A percentile compares a stretch with the other conserved stretches of the same genome.
Evolutionary conservation across 768 basidiomycete species (phyloP).

Genomic region (Amanita pseudoporphyria): DNA sequence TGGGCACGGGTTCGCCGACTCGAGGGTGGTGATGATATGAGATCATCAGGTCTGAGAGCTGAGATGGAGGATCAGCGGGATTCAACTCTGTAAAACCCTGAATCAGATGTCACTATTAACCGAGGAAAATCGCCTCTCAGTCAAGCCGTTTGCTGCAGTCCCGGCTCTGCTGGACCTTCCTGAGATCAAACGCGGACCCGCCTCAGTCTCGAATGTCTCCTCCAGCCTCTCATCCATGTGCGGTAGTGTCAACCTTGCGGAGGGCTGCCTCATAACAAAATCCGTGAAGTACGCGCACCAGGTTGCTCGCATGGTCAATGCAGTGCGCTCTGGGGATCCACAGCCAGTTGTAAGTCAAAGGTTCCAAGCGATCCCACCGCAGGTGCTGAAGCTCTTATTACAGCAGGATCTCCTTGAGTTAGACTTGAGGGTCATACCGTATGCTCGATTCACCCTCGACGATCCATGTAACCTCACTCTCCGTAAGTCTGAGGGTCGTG

Average conservation of each 20-base stretch:
- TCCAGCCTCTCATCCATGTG: constrained; percentile 1
- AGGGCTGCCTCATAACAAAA: constrained; percentile 15
- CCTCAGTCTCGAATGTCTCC: constrained; percentile 12
- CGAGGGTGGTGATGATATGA: too few relatives aligned
- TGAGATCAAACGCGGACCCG: constrained; percentile 10
- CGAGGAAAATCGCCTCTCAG: constrained; percentile 7
- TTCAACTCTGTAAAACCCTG: too few relatives aligned
- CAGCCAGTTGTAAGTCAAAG: constrained; percentile 8
- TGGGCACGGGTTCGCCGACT: too few relatives aligned
- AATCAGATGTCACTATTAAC: constrained; percentile 11
- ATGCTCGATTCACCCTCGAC: constrained; percentile 11
- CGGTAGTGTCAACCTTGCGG: constrained; percentile 9
- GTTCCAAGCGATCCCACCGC: constrained; percentile 4
- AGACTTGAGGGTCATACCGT: constrained; percentile 9
- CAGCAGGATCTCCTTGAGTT: constrained; percentile 10
- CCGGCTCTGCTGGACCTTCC: constrained; percentile 12
- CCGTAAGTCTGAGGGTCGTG: constrained; percentile 11
- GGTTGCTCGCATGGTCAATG: constrained; percentile 11
- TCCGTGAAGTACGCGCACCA: constrained; percentile 15
- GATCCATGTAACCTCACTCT: constrained; percentile 12
- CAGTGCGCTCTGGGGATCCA: constrained; percentile 10
- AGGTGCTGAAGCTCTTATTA: constrained; percentile 7
- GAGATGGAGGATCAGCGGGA: too few relatives aligned
- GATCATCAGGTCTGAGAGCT: too few relatives aligned
- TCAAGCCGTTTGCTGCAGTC: constrained; percentile 13